A percentile compares a stretch with the other conserved stretches of the same genome.
These are phyloP conservation scores for Aureobasidium sp. DNA, from an alignment of 2,329 filamentous ascomycete genomes.

Conservation along the genomic window DNA sequence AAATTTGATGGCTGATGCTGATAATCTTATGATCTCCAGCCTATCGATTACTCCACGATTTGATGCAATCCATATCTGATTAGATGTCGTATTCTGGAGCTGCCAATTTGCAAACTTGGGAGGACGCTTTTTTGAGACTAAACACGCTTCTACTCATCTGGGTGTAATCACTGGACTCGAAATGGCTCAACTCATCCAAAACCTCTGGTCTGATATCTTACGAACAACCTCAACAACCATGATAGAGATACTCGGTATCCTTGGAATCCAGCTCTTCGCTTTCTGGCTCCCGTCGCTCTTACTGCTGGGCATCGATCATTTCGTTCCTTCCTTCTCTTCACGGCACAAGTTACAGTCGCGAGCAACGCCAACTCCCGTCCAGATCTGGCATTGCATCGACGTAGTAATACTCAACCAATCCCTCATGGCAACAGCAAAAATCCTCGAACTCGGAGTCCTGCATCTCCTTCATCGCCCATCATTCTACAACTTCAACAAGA, in stretches of 20 bases:
- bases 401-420: conserved; percentile 4
- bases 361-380: neutral
- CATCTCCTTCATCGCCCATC: neutral
- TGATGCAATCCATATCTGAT: neutral
- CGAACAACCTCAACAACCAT: neutral
- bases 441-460: neutral
- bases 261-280: neutral
- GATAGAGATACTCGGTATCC: neutral
- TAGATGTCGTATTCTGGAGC: neutral
- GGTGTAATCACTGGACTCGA: neutral
- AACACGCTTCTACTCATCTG: neutral
- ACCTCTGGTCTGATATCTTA: neutral
- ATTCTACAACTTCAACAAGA: neutral
- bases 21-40: no score
- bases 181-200: neutral
- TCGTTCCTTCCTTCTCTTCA: neutral
- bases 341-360: conserved; percentile 10
- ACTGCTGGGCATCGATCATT: neutral
- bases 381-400: neutral
- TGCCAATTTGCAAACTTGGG: neutral
- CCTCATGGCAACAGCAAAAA: neutral
- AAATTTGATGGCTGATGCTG: neutral
- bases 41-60: neutral
- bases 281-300: conserved; percentile 11
- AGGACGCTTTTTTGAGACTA: neutral